A percentile compares a stretch with the other conserved stretches of the same genome.
These are phyloP conservation scores for Xylariaceae sp. DNA, from an alignment of 2,329 filamentous ascomycete species.

Conservation along the genomic window DNA sequence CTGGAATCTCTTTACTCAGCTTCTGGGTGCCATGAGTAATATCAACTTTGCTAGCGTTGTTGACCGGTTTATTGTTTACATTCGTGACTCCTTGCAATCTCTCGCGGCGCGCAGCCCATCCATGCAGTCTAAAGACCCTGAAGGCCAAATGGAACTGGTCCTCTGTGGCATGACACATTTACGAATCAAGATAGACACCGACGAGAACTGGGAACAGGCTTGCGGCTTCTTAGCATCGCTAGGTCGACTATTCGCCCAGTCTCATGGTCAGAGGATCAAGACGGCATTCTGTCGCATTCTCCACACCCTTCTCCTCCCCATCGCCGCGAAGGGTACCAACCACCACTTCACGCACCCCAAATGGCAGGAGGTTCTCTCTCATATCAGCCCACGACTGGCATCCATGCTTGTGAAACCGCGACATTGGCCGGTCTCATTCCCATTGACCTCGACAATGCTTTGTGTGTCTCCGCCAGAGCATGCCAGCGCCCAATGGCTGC, in stretches of 20 bases:
- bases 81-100: constrained; percentile 73
- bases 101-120: constrained; percentile 63
- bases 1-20: constrained; percentile 88
- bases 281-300: constrained; percentile 91
- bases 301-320: constrained; percentile 77
- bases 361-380: constrained; percentile 80
- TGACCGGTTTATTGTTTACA: constrained; percentile 72
- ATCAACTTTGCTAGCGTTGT: constrained; percentile 84
- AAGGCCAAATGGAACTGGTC: constrained; percentile 80
- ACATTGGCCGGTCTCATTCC: constrained; percentile 86
- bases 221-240: constrained; percentile 84
- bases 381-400: constrained; percentile 70
- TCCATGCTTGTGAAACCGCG: constrained; percentile 88
- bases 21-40: constrained; percentile 94
- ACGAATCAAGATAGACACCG: constrained; percentile 66
- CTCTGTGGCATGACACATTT: constrained; percentile 89
- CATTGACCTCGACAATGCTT: constrained; percentile 77
- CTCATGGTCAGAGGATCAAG: constrained; percentile 86
- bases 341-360: constrained; percentile 73
- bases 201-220: constrained; percentile 74
- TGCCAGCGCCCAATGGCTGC: constrained; percentile 82
- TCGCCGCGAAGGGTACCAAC: constrained; percentile 72
- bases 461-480: constrained; percentile 82
- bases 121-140: constrained; percentile 57
- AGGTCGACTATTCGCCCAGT: constrained; percentile 74